Evolutionary conservation across 768 basidiomycete genomes (phyloP).

Genomic region (Boletellus sp.): DNA sequence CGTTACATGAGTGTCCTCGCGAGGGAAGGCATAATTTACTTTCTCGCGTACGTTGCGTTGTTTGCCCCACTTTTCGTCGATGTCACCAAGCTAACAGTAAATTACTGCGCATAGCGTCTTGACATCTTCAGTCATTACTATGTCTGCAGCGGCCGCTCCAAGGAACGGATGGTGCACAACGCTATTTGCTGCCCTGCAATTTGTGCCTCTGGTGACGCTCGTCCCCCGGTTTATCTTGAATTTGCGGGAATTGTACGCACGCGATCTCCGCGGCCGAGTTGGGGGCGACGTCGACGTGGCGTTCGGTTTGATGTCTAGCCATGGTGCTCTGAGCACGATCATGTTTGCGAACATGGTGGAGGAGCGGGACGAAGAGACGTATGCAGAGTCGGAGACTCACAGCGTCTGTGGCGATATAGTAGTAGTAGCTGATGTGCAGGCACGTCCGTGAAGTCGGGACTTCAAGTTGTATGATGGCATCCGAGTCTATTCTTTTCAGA

Average conservation of each 20-base stretch:
- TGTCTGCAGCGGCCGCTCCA: background rate
- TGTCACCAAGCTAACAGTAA: background rate
- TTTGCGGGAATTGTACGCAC: background rate
- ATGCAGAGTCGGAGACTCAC: background rate
- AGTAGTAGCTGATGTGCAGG: background rate
- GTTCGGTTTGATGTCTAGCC: background rate
- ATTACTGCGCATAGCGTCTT: background rate
- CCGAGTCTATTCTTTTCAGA: too few relatives aligned
- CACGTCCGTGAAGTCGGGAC: background rate
- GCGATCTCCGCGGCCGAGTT: background rate
- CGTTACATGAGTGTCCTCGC: background rate
- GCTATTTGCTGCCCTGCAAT: background rate
- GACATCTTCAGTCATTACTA: background rate
- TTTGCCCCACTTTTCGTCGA: background rate
- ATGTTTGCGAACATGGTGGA: background rate
- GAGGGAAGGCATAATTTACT: background rate
- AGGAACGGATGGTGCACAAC: background rate
- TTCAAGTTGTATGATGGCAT: background rate
- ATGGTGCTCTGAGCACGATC: background rate
- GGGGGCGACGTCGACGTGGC: background rate
- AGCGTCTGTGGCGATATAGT: background rate
- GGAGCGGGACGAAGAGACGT: background rate
- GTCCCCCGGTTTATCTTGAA: background rate
- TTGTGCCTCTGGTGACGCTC: background rate
- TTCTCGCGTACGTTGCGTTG: background rate